These are phyloP conservation scores for Cytospora paraplurivora DNA, from an alignment of 2,329 filamentous ascomycete species.

Conservation along the genomic window DNA sequence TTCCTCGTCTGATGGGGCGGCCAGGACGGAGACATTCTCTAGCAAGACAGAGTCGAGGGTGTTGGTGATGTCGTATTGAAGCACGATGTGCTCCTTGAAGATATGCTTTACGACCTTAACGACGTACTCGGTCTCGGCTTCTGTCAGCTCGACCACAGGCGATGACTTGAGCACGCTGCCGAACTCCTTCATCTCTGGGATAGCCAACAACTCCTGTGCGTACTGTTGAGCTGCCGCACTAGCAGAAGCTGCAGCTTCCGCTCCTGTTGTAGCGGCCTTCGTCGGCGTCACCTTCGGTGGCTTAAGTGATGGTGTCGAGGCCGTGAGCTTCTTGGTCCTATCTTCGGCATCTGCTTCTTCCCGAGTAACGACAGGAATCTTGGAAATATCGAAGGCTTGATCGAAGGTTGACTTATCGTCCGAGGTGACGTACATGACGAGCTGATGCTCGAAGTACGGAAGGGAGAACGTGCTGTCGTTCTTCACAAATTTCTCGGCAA, in stretches of 20 bases:
- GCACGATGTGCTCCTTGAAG: constrained; percentile 94
- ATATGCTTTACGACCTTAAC: constrained; percentile 93
- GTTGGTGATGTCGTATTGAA: constrained; percentile 98
- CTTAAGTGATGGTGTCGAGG: constrained; percentile 89
- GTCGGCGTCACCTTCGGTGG: constrained; percentile 79
- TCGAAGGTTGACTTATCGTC: constrained; percentile 85
- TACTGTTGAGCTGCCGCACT: constrained; percentile 86
- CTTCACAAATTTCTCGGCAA: constrained; percentile 86
- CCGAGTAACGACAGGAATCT: constrained; percentile 88
- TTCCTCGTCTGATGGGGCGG: constrained; percentile 78
- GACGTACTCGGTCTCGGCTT: constrained; percentile 96
- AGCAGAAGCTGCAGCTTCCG: constrained; percentile 75
- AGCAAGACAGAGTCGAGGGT: constrained; percentile 88
- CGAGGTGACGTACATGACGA: constrained; percentile 96
- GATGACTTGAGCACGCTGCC: constrained; percentile 92
- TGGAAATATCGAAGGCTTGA: constrained; percentile 83
- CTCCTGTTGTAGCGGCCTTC: constrained; percentile 69
- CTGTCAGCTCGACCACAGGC: constrained; percentile 81
- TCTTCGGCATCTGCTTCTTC: constrained; percentile 97
- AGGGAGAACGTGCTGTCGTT: constrained; percentile 97
- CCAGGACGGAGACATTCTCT: constrained; percentile 83
- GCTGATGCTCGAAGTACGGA: constrained; percentile 92
- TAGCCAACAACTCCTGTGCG: constrained; percentile 80
- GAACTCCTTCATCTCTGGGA: constrained; percentile 89
- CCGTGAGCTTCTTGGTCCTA: constrained; percentile 94